phyloP scores from a whole-genome alignment of 305 asterid genomes.

The Fraxinus latifolia region DNA sequence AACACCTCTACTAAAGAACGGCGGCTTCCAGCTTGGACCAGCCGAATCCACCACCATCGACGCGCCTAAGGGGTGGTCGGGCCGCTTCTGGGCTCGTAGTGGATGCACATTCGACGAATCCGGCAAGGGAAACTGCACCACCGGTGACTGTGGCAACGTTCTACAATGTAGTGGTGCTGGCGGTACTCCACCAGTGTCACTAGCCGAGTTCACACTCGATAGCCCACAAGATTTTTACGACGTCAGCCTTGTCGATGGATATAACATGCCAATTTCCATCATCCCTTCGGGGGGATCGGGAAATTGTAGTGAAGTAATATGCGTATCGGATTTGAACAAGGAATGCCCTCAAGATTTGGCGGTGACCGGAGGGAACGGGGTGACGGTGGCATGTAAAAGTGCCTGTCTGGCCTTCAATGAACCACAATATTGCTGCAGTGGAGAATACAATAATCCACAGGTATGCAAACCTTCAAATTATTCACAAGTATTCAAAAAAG shows the following conservation, averaged over 20 bases:
- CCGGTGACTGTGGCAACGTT: conserved; percentile 59
- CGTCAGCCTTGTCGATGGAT: conserved; percentile 70
- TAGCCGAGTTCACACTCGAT: conserved; percentile 68
- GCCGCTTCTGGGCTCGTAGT: conserved; percentile 63
- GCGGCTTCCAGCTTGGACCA: conserved; percentile 42
- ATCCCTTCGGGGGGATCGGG: conserved; percentile 45
- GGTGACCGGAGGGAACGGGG: conserved; percentile 23
- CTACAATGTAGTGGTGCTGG: conserved; percentile 47
- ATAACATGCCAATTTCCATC: conserved; percentile 53
- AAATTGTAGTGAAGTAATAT: conserved; percentile 37
- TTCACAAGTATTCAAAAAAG: conserved; percentile 49
- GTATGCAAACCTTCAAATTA: conserved; percentile 45
- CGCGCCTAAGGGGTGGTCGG: conserved; percentile 63
- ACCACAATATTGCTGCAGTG: conserved; percentile 57
- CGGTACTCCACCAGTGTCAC: conserved; percentile 58
- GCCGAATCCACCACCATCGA: conserved; percentile 8
- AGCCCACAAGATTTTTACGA: conserved; percentile 50
- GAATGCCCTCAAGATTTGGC: conserved; percentile 45
- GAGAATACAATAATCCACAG: conserved; percentile 36
- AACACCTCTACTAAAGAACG: conserved; percentile 39
- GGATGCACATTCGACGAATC: conserved; percentile 51
- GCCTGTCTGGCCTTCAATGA: conserved; percentile 49
- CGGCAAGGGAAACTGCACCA: conserved; percentile 52
- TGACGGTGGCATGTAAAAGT: conserved; percentile 52
- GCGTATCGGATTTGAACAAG: conserved; percentile 36